Base-by-base conservation (phyloP, 208 protist species). In the Leishmania braziliensis region DNA sequence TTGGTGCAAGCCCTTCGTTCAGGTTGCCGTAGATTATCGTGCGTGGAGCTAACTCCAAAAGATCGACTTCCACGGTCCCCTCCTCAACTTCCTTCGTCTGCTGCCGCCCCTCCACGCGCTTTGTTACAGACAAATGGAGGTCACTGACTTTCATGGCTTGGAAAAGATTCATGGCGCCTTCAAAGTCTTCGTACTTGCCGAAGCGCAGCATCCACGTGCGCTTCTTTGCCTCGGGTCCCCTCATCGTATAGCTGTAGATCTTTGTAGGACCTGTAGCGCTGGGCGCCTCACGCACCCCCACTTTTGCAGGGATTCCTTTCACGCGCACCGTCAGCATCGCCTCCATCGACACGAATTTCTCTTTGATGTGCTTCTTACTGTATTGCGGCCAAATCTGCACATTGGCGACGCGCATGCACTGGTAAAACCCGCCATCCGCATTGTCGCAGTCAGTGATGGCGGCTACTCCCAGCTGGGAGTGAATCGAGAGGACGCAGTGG, bases 321-420 rank as follows among this genome's bases (percentile, higher is more conserved):
- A 82, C 14, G 3, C 72, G 78, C 39, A 86, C 5, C 18, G 82
- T 86, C 54, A 86, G 74, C 48, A 69, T 78, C 29, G 73, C 77
- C 66, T 82, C 73, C 3, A 12, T 33, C 1, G 82, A 86, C 23
- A 46, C 72, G 29, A 58, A 53, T 39, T 65, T 48, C 56, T 86
- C 82, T 39, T 78, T 73, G 58, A 86, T 53, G 74, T 72, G 75
- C 62, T 77, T 80, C 62, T 54, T 46, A 9, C 68, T 33, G 78
- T 79, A 86, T 51, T 79, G 78, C 8, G 82, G 82, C 82, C 82
- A 86, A 23, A 81, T 76, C 20, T 80, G 77, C 51, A 82, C 73
- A 39, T 62, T 70, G 51, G 54, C 26, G 1, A 82, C 78, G 58
- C 79, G 79, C 62, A 86, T 60, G 51, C 65, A 54, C 39, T 82